A percentile compares a stretch with the other conserved stretches of the same genome.
Conservation (phyloP, 345 rosid genomes). For the Nephelium lappaceum region DNA sequence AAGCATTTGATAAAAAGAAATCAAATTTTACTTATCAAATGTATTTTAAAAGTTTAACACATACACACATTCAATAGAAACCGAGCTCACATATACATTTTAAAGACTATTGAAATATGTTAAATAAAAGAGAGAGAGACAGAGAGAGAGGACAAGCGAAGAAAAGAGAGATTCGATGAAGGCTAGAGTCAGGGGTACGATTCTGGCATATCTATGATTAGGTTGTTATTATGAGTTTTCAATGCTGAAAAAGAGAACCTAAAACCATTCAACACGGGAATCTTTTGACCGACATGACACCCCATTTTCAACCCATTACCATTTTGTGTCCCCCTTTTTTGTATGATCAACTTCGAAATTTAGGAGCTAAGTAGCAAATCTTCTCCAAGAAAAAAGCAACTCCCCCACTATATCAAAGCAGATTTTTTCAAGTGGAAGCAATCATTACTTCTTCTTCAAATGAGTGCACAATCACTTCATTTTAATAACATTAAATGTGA, state of each 20-base stretch:
- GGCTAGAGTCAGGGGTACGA: background rate
- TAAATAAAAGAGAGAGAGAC: background rate
- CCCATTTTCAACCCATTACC: background rate
- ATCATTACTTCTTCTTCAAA: slow-evolving; percentile 7
- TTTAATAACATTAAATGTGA: too few species aligned
- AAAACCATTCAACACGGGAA: background rate
- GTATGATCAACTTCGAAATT: background rate
- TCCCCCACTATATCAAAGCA: background rate
- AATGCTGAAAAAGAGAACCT: background rate
- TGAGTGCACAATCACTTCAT: background rate
- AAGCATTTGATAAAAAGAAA: too few species aligned
- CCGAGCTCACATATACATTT: too few species aligned
- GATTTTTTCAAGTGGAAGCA: background rate
- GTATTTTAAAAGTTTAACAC: too few species aligned
- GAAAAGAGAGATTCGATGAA: background rate
- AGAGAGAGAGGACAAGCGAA: background rate
- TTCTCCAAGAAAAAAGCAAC: too few species aligned
- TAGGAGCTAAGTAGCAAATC: background rate
- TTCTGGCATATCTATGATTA: background rate
- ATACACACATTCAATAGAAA: too few species aligned
- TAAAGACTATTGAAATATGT: background rate
- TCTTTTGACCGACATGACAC: background rate
- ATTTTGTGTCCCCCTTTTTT: too few species aligned
- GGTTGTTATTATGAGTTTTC: background rate
- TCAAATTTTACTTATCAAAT: too few species aligned